Conservation (phyloP, 2,329 filamentous ascomycete genomes). For the Talaromyces sp. region DNA sequence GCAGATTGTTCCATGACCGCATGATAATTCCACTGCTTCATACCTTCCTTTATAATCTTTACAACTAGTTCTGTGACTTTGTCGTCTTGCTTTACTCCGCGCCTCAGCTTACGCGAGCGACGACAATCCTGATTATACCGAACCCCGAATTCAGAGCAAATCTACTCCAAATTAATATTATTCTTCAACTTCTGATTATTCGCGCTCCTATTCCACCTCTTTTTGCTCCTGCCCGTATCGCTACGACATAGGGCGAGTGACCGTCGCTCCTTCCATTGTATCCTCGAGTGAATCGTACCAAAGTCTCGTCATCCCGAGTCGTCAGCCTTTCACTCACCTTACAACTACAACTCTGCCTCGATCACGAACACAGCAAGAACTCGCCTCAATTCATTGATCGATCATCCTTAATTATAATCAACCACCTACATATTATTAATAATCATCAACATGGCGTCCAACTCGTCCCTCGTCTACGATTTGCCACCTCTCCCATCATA, state of each 20-base stretch:
- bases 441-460: slow-evolving; percentile 31
- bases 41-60: not conserved
- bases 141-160: not conserved
- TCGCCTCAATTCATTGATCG: not conserved
- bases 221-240: not conserved
- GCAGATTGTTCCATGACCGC: not conserved
- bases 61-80: not conserved
- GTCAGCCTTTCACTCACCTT: not conserved
- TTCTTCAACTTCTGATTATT: not conserved
- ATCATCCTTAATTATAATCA: not conserved
- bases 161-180: not conserved
- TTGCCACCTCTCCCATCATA: slow-evolving; percentile 86
- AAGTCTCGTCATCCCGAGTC: not conserved
- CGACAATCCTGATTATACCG: not conserved
- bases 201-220: not conserved
- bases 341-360: not conserved
- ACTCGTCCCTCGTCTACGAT: slow-evolving; percentile 44
- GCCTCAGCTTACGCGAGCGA: not conserved
- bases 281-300: not conserved
- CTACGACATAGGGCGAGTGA: not conserved
- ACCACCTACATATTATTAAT: not conserved
- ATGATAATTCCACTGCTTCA: not conserved
- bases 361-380: not conserved
- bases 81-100: not conserved
- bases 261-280: slow-evolving; percentile 11